Percentiles rank a stretch among this genome's conserved stretches.
Evolutionary conservation across 345 rosid species (phyloP).

Genomic region (Camelina neglecta): DNA sequence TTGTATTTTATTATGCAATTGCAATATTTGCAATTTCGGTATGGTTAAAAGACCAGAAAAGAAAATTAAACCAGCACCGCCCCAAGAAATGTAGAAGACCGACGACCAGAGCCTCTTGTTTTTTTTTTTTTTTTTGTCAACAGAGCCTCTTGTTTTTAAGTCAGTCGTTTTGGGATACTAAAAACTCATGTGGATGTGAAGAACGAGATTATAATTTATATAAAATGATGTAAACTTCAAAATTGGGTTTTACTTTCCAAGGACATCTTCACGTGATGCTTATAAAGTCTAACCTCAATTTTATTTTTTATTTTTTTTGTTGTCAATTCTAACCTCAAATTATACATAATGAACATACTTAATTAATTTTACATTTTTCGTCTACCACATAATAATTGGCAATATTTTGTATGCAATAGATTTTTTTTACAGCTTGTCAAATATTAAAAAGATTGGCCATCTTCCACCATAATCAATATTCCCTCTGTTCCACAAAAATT

Average conservation of each 20-base stretch:
- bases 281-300: no score
- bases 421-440: no score
- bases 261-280: conserved; percentile 44
- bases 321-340: no score
- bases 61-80: conserved; percentile 36
- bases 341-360: no score
- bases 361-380: no score
- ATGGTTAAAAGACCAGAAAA: neutral
- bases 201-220: conserved; percentile 9
- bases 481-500: no score
- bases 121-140: neutral
- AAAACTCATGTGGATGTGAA: conserved; percentile 42
- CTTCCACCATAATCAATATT: no score
- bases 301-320: no score
- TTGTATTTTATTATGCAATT: neutral
- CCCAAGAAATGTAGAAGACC: conserved; percentile 30
- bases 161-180: conserved; percentile 44
- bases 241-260: conserved; percentile 36
- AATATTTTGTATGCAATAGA: no score
- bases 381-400: no score
- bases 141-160: conserved; percentile 26
- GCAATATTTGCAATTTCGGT: neutral
- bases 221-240: conserved; percentile 18
- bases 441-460: no score
- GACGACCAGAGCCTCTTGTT: conserved; percentile 37